Percentiles rank a stretch among this genome's conserved stretches.
Evolutionary conservation across 2,329 filamentous ascomycete genomes (phyloP).

Genomic region (Cladobotryum protrusum): DNA sequence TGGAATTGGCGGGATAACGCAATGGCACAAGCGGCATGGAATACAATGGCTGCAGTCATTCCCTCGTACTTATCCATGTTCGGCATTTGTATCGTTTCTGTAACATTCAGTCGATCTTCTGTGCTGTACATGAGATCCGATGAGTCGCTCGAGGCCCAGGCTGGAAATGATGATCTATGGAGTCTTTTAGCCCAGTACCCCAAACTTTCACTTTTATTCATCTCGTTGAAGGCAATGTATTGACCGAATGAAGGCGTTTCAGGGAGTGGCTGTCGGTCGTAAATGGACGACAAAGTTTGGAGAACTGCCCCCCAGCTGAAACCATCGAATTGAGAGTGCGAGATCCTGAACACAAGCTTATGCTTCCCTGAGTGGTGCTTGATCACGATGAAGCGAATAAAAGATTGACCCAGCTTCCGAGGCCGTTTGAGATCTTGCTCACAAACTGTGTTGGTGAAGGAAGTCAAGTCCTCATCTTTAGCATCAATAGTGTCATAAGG

Average conservation of each 20-base stretch:
- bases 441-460: slow-evolving; percentile 2
- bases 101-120: neutral
- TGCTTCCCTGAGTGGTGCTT: slow-evolving; percentile 3
- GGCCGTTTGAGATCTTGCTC: slow-evolving; percentile 2
- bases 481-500: slow-evolving; percentile 2
- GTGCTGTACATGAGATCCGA: neutral
- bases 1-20: slow-evolving; percentile 4
- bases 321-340: slow-evolving; percentile 9
- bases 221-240: neutral
- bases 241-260: neutral
- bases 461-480: neutral
- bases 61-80: neutral
- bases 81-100: slow-evolving; percentile 1
- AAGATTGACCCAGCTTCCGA: slow-evolving; percentile 3
- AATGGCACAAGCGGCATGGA: slow-evolving; percentile 6
- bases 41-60: slow-evolving; percentile 2
- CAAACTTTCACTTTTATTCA: neutral
- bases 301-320: slow-evolving; percentile 8
- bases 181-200: slow-evolving; percentile 3
- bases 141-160: neutral
- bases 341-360: slow-evolving; percentile 8
- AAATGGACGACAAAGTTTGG: neutral
- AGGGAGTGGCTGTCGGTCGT: neutral
- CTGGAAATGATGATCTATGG: neutral
- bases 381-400: slow-evolving; percentile 2